Evolutionary conservation across 805 yeast species (phyloP), one percentile per base, ranked within the genome.

Genomic region (Candida ficus): DNA sequence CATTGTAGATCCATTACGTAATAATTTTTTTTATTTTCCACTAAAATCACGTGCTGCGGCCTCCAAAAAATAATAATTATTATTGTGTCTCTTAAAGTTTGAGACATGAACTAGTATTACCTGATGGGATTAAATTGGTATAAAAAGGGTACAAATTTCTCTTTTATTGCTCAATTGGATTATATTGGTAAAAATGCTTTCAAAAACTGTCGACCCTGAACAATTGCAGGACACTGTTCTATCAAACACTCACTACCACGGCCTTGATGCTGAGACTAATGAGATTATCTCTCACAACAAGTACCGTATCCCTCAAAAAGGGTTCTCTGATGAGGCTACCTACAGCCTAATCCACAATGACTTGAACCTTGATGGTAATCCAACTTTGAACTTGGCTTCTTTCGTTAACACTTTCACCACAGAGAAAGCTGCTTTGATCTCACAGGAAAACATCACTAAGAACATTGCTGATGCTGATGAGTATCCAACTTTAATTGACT

Each of bases 401-500:
- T 89, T 89, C 58, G 97, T 89, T 48, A 86, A 85, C 64, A 89
- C 95, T 7, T 73, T 68, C 48, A 57, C 81, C 18, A 77, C 77
- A 40, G 74, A 68, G n/a, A 61, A 62, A 16, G 77, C 82, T 4
- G 62, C 63, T 16, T 67, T 68, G 47, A 70, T 89, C 49, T 73
- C 81, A 41, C 35, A 59, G 20, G 90, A 85, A 60, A 89, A 89
- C 60, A 53, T 88, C 44, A 80, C 85, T 50, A 89, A 90, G 70
- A 89, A 89, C 62, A 68, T 89, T 54, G 96, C 96, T 8, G 97
- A 89, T 62, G 82, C 83, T 52, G 96, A 90, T 59, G 97, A 89
- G 68, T 89, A 89, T 60, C 96, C 97, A 9, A 83, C 89, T 35
- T 61, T 89, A 60, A 68, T 85, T 53, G 91, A 83, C 43, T 57